phyloP scores from a whole-genome alignment of 1,139 yeast species.

The Protomyces macrosporus region DNA sequence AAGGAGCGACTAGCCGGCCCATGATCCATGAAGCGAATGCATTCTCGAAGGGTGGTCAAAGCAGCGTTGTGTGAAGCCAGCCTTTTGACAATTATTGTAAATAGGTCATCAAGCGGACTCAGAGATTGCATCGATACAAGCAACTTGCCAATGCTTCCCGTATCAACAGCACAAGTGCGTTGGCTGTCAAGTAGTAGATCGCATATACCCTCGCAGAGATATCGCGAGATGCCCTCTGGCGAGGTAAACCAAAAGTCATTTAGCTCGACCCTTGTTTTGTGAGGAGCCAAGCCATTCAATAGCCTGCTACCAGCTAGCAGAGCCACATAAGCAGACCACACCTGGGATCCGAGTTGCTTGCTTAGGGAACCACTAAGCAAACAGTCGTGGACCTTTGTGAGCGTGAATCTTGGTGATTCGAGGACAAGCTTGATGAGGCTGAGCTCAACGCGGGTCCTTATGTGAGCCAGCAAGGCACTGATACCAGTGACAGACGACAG shows the following conservation, averaged over 20 bases:
- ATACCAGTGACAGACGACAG: constrained; percentile 10
- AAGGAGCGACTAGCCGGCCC: background rate
- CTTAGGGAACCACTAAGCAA: background rate
- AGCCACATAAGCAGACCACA: background rate
- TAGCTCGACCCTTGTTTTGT: background rate
- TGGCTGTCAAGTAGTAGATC: background rate
- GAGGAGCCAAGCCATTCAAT: background rate
- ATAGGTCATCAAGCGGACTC: background rate
- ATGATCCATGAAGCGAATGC: background rate
- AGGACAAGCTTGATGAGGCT: background rate
- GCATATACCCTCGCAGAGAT: background rate
- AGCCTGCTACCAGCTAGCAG: constrained; percentile 2
- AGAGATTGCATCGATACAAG: background rate
- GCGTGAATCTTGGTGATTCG: background rate
- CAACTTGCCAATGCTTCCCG: background rate
- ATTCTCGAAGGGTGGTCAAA: background rate
- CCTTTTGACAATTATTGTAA: background rate
- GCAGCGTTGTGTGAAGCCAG: background rate
- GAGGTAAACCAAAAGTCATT: background rate
- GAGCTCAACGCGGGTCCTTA: background rate
- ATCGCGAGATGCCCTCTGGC: background rate
- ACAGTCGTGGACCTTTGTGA: background rate
- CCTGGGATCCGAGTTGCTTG: background rate
- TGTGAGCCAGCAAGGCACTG: constrained; percentile 1
- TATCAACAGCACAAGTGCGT: background rate